Percentiles rank a stretch among this genome's conserved stretches.
phyloP scores from a whole-genome alignment of 2,329 filamentous ascomycete species.

The Cladosporium phlei region DNA sequence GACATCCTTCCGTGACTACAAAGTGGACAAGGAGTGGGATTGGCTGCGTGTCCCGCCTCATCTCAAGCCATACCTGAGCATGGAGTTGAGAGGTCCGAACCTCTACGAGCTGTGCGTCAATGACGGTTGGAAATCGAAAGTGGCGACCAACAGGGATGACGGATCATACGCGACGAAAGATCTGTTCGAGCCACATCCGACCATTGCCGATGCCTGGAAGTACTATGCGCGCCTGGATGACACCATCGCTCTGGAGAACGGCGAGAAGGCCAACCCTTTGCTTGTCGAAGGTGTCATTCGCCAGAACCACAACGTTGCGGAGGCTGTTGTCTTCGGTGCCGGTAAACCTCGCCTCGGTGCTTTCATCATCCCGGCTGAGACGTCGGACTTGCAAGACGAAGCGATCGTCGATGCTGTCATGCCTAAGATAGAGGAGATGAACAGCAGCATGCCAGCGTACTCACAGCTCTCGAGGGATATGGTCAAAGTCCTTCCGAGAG shows the following conservation, averaged over 20 bases:
- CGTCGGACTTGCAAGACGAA: constrained; percentile 32
- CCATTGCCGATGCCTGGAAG: constrained; percentile 25
- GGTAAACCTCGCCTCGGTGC: constrained; percentile 49
- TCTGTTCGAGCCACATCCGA: constrained; percentile 27
- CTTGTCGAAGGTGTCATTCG: constrained; percentile 19
- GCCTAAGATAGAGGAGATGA: constrained; percentile 47
- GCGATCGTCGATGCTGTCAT: constrained; percentile 47
- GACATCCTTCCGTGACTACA: constrained; percentile 48
- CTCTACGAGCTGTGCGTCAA: constrained; percentile 40
- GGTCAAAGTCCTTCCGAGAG: constrained; percentile 43
- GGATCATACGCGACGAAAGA: constrained; percentile 35
- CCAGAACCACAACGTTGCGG: constrained; percentile 47
- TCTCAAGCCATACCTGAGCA: constrained; percentile 18
- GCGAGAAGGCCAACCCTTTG: constrained; percentile 30
- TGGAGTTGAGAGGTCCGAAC: constrained; percentile 28
- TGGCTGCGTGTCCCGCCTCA: constrained; percentile 41
- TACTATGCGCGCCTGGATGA: constrained; percentile 30
- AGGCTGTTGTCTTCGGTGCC: constrained; percentile 53
- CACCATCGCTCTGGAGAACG: constrained; percentile 28
- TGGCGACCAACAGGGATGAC: constrained; percentile 41
- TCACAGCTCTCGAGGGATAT: constrained; percentile 49
- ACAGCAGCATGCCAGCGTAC: constrained; percentile 46
- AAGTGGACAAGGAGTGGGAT: constrained; percentile 54
- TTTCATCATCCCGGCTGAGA: constrained; percentile 48
- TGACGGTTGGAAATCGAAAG: constrained; percentile 26